Conservation (phyloP, 139 green algal genomes). For the Ettlia oleoabundans region DNA sequence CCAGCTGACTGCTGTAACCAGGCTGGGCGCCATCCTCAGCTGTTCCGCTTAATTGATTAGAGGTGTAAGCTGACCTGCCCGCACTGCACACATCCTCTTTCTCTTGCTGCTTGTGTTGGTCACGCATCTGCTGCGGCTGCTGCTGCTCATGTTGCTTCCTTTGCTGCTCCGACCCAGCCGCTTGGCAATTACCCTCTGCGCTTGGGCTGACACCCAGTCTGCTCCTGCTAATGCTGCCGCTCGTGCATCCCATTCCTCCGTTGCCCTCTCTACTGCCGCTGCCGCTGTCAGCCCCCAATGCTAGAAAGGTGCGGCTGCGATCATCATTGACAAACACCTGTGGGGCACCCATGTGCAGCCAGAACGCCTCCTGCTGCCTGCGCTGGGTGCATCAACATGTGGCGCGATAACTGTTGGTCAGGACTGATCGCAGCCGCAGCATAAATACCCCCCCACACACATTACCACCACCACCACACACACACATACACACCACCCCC, state of each 20-base stretch:
- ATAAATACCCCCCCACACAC: too few relatives aligned
- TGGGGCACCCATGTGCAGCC: conserved; percentile 6
- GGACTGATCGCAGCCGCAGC: neutral
- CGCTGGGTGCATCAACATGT: neutral
- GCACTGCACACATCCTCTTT: too few relatives aligned
- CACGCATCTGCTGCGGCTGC: too few relatives aligned
- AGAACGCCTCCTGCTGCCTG: conserved; percentile 25
- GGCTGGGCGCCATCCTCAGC: neutral
- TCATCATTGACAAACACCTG: conserved; percentile 58
- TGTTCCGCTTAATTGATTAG: neutral
- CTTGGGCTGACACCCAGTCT: too few relatives aligned
- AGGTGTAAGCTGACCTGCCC: too few relatives aligned
- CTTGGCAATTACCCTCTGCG: neutral
- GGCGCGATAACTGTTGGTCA: neutral
- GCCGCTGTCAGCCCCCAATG: conserved; percentile 15
- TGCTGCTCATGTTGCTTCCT: too few relatives aligned
- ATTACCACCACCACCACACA: too few relatives aligned
- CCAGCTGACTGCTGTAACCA: conserved; percentile 2
- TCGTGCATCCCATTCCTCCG: neutral
- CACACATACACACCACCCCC: too few relatives aligned
- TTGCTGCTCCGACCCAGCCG: too few relatives aligned
- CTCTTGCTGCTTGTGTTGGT: too few relatives aligned
- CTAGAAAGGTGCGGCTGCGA: conserved; percentile 53
- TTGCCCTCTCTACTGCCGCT: neutral
- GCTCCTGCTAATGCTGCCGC: neutral